Base-by-base conservation (phyloP, 108 stramenopile species). In the Nitzschia sp. region DNA sequence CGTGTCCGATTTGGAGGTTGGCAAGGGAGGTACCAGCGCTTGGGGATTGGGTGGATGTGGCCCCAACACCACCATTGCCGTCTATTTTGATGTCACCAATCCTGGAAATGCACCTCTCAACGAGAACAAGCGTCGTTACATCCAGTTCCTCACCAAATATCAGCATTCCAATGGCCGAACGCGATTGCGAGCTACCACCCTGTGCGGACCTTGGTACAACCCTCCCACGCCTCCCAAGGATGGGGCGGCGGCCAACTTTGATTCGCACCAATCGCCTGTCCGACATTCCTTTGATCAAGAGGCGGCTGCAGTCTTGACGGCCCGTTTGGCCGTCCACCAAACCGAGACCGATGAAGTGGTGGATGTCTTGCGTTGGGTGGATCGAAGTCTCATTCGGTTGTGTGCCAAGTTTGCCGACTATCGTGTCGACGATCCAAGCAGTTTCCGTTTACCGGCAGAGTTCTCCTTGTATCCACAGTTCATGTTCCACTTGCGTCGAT, bases 391-490 rank as follows among this genome's bases (percentile, higher is more conserved):
- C 38, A 99, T 99, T 85, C 87, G 97, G 3, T 82, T 99, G 52
- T 97, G 96, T 74, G 68, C 96, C 64, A 97, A 96, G 69, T 99
- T 99, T 84, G 99, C 98, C 17, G 88, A 96, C 43, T 99, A 97
- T 76, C 66, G 79, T 22, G 94, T 91, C 61, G 98, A 99, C 73
- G 90, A 98, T 74, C 95, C 96, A 11, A 80, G 77, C 71, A 80
- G 77, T 25, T 99, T 99, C 77, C 86, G 92, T 9, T 90, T 99
- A 25, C 70, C 91, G 10, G 83, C 91, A 6, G 96, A 98, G 78
- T 98, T 99, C 80, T 84, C 86, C 67, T 82, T 99, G 58, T 98
- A 96, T 71, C 99, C 99, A 41, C 99, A 99, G 74, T 97, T 97
- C 78, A 91, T 97, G 81, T 96, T 96, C 76, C 95, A 96, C 74